Conservation (phyloP, 257 asterid species). For the Solanum dulcamara region DNA sequence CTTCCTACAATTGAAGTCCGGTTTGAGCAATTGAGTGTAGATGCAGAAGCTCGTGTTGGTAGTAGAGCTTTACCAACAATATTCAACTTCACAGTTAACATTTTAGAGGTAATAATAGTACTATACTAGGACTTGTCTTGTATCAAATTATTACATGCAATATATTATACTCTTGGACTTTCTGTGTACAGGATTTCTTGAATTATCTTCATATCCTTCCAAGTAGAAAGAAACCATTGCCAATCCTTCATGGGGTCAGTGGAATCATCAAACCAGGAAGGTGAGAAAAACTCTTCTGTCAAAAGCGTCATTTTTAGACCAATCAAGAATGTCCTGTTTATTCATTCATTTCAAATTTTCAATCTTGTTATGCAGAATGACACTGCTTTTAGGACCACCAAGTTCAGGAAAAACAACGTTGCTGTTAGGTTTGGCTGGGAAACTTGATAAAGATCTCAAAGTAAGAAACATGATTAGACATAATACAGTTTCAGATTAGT, state of each 20-base stretch:
- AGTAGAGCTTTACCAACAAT: conserved; percentile 81
- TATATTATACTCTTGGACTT: neutral
- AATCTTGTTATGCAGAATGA: conserved; percentile 39
- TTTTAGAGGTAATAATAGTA: conserved; percentile 55
- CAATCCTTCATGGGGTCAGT: conserved; percentile 61
- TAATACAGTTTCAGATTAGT: neutral
- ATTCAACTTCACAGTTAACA: conserved; percentile 52
- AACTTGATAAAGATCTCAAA: conserved; percentile 52
- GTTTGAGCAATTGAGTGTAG: conserved; percentile 61
- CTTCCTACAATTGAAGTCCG: conserved; percentile 79
- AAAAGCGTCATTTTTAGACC: neutral
- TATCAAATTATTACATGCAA: neutral
- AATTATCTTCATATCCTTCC: conserved; percentile 44
- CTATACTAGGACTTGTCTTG: neutral
- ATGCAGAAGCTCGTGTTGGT: conserved; percentile 73
- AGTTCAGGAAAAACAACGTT: conserved; percentile 85
- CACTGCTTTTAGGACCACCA: conserved; percentile 85
- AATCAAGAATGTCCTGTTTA: neutral
- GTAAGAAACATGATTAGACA: conserved; percentile 23
- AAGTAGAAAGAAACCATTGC: conserved; percentile 53
- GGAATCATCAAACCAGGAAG: conserved; percentile 86
- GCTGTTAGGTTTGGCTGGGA: conserved; percentile 81
- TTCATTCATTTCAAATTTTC: neutral
- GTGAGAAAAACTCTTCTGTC: conserved; percentile 10
- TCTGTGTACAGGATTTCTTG: conserved; percentile 46